Base-by-base conservation (phyloP, 768 basidiomycete species). In the Podaxis carcinomalis region DNA sequence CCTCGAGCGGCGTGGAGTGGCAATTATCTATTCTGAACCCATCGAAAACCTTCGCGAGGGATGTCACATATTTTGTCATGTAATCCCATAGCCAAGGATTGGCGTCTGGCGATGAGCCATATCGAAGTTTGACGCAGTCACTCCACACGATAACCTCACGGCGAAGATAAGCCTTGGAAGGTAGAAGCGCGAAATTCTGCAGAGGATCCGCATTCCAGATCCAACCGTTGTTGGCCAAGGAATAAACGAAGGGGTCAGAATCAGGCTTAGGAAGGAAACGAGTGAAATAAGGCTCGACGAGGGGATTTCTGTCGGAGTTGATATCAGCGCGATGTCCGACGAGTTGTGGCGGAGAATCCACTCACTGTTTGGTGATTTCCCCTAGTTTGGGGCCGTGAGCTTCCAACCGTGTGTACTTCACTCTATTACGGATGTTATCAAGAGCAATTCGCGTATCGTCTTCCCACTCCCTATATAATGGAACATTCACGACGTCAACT, bases 21-120 rank as follows among this genome's bases (percentile, higher is more conserved):
- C 94, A 97, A 70, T 99, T 99, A 75, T 99, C 97, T 67, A 99
- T 89, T 28, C 97, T 86, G 83, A 99, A 99, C 9, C 97, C 97
- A 62, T 98, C 90, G 70, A 98, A 99, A 6, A 83, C 82, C 40
- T 75, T 76, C 0, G 96, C 97, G 27, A 98, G 87, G 7, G 80
- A 80, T 52, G 80, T 81, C 59, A 95, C 92, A 66, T 99, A 98
- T 56, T 79, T 75, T 10, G 81, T 88, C 86, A 98, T 98, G 74
- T 94, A 88, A 36, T 83, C 71, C 97, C 97, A 99, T 46, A 98
- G 77, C 92, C 92, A 98, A 0, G 94, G 94, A 72, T 95, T 97
- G 64, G 88, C 88, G 0, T 82, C 76, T 1, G 90, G 89, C 5
- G 81, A 81, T 14, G 83, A 78, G 2, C 97, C 97, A 68, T 97